These are phyloP conservation scores for Ophiostoma ulmi DNA, from an alignment of 2,329 filamentous ascomycete species.

Conservation along the genomic window DNA sequence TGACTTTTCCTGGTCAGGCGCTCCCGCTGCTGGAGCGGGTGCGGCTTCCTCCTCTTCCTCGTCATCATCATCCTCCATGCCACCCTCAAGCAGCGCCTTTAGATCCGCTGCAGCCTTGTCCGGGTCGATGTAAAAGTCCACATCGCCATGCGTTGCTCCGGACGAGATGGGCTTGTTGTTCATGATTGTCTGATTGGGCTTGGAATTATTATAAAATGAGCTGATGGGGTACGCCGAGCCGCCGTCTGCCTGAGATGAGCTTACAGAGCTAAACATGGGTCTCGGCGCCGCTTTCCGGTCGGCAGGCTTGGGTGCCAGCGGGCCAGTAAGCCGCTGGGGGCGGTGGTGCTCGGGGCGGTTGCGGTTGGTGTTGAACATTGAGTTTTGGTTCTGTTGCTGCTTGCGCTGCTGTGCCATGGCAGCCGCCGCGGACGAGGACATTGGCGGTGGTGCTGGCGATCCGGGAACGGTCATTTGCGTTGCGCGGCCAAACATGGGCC, in stretches of 20 bases:
- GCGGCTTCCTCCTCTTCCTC: conserved; percentile 37
- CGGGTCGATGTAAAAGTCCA: conserved; percentile 59
- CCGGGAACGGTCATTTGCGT: conserved; percentile 37
- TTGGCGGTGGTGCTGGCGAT: conserved; percentile 24
- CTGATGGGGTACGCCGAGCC: conserved; percentile 26
- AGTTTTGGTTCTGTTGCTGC: conserved; percentile 44
- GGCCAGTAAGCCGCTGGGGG: conserved; percentile 45
- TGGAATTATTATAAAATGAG: conserved; percentile 30
- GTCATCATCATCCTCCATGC: conserved; percentile 69
- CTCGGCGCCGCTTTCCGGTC: conserved; percentile 45
- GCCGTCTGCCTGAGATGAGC: conserved; percentile 30
- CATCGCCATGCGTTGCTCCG: conserved; percentile 18
- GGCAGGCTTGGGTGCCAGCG: conserved; percentile 44
- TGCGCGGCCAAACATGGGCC: conserved; percentile 33
- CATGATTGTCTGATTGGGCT: conserved; percentile 7
- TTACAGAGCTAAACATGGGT: conserved; percentile 46
- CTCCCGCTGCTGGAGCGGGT: background rate
- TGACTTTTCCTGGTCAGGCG: conserved; percentile 26
- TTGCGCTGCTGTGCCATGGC: conserved; percentile 47
- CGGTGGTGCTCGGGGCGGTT: conserved; percentile 55
- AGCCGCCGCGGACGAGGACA: conserved; percentile 25
- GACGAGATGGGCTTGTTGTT: conserved; percentile 14
- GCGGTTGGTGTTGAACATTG: conserved; percentile 47
- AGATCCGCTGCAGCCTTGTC: conserved; percentile 68
- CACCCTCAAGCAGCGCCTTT: conserved; percentile 76